Evolutionary conservation across 371 early-diverging fungal genomes (phyloP).

Genomic region (Saksenaea oblongispora): DNA sequence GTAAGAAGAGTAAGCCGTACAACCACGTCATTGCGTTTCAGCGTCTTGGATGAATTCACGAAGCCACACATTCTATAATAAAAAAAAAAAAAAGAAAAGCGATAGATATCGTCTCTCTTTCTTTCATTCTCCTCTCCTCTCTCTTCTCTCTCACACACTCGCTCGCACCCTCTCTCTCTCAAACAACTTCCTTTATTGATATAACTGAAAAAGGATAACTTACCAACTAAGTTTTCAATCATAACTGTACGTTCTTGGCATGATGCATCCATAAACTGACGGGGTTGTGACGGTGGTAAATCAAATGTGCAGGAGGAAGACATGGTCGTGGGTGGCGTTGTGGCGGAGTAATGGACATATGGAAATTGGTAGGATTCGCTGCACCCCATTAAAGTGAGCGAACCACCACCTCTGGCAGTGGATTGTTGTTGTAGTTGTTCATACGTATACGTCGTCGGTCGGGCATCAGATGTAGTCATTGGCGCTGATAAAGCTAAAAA

Average conservation of each 20-base stretch:
- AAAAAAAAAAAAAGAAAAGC: not conserved
- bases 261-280: conserved; percentile 13
- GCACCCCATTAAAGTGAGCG: not conserved
- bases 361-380: not conserved
- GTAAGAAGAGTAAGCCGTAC: too few relatives aligned
- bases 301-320: not conserved
- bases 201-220: conserved; percentile 5
- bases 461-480: not conserved
- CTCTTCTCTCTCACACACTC: too few relatives aligned
- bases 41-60: too few relatives aligned
- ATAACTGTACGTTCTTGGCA: conserved; percentile 36
- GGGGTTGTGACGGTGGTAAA: not conserved
- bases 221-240: conserved; percentile 42
- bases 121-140: not conserved
- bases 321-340: not conserved
- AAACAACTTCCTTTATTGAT: too few relatives aligned
- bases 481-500: not conserved
- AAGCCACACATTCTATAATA: not conserved
- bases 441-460: not conserved
- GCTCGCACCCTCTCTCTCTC: too few relatives aligned
- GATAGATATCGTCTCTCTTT: not conserved
- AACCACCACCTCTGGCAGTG: not conserved
- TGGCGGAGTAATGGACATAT: not conserved
- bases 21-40: too few relatives aligned
- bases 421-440: not conserved